Base-by-base conservation (phyloP, 129 eudicot species). In the Arctium minus region DNA sequence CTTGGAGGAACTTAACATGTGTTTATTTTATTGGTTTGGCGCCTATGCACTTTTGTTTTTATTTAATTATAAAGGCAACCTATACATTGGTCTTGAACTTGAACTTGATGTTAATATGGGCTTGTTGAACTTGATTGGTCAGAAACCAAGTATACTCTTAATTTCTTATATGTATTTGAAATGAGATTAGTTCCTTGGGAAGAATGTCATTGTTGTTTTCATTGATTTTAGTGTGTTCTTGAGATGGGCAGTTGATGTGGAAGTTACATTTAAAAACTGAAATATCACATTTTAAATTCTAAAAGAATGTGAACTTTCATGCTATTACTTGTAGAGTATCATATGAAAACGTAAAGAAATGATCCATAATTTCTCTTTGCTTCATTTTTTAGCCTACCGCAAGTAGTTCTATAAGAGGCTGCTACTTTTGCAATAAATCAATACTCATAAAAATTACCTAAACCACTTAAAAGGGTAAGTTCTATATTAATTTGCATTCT, bases 121-220 rank as follows among this genome's bases (percentile, higher is more conserved):
- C 78, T 37, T 80, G 50, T 32, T 50, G 56, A 72, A 72, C 73
- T 80, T 72, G 69, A 79, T 44, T 42, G 69, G 75, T 42, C 29
- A 40, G 40, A 68, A 79, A 42, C 42, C 42, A 68, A 69, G 39
- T 30, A 68, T 31, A 9, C 75, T 7, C 27, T 79, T 79, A 79
- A 12, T 32, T 79, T 29, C 17, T 15, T 79, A 12, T 39, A 2
- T 7, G 10, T 42, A 29, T 67, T 10, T 78, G 74, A 79, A 13
- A 27, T 39, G 74, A 79, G 73, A 39, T 29, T 40, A 62, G 70
- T 62, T 60, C 68, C 8, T 60, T 60, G 22, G 68, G 68, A 60
- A 17, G 68, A 60, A 60, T 60, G 68, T 60, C 27, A 17, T 60
- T 60, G 7, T 60, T 15, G 30, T 60, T 48, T 60, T 4, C 70